Evolutionary conservation across 2,329 filamentous ascomycete species (phyloP), one percentile per base, ranked within the genome.

Genomic region (Xylariaceae sp.): DNA sequence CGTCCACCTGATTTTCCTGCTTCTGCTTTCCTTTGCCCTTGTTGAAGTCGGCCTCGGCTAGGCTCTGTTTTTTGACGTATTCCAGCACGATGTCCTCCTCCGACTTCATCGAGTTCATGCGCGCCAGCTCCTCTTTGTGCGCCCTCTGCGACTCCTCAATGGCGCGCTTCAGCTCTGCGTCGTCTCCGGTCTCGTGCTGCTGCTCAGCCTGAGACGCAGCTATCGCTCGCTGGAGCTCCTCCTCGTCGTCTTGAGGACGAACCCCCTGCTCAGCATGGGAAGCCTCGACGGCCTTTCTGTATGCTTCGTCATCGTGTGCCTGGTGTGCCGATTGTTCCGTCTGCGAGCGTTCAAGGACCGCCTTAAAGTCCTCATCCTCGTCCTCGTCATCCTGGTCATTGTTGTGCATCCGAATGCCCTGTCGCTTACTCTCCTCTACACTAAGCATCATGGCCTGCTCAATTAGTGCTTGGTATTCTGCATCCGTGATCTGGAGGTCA

Each of bases 41-140:
- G 21, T 63, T 57, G 31, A 56, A 67, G 52, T 78, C 67, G 44
- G 79, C 78, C 58, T 90, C 84, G 1, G 73, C 68, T 26, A 86
- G 52, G 54, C 81, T 87, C 61, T 88, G 81, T 62, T 78, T 82
- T 66, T 81, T 83, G 25, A 87, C 70, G 55, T 85, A 87, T 48
- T 87, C 81, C 52, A 89, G 56, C 7, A 88, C 74, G 37, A 83
- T 76, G 36, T 86, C 75, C 52, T 89, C 82, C 50, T 88, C 83
- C 0, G 68, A 73, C 49, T 59, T 66, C 34, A 61, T 55, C 23
- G 53, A 59, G 30, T 57, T 54, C 22, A 64, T 58, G 4, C 62
- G 58, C 27, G 60, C 57, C 43, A 66, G 47, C 33, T 70, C 57
- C 21, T 65, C 55, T 33, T 57, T 55, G 16, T 72, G 67, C 10